Evolutionary conservation across 2,329 filamentous ascomycete species (phyloP).

Genomic region (Arthrobotrys conoides): DNA sequence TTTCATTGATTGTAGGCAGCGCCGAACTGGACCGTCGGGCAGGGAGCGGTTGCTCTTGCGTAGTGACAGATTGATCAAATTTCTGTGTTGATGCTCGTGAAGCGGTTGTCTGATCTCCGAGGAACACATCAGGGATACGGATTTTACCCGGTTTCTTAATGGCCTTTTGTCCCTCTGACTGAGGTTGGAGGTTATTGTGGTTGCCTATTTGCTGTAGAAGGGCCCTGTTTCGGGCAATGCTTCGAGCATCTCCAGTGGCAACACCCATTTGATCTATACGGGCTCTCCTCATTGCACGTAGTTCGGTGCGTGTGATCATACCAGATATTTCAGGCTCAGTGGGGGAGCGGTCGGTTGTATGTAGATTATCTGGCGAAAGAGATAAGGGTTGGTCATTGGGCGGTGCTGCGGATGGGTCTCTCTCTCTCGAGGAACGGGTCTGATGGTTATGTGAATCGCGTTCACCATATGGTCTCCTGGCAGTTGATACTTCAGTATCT

Average conservation of each 20-base stretch:
- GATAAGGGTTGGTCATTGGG: neutral
- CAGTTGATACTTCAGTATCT: neutral
- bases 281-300: neutral
- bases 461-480: no score
- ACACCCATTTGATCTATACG: neutral
- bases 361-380: neutral
- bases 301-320: neutral
- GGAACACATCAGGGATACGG: constrained; percentile 39
- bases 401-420: neutral
- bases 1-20: neutral
- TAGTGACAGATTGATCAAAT: neutral
- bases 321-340: neutral
- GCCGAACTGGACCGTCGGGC: neutral
- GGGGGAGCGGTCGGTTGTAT: neutral
- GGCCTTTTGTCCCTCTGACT: neutral
- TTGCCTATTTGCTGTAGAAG: neutral
- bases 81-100: neutral
- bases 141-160: constrained; percentile 40
- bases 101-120: neutral
- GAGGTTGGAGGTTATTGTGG: neutral
- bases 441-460: neutral
- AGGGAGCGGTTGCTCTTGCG: neutral
- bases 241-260: neutral
- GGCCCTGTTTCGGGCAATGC: neutral
- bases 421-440: neutral